Evolutionary conservation across 129 eudicot species (phyloP), one percentile per base, ranked within the genome.

Genomic region (Flaveria linearis): DNA sequence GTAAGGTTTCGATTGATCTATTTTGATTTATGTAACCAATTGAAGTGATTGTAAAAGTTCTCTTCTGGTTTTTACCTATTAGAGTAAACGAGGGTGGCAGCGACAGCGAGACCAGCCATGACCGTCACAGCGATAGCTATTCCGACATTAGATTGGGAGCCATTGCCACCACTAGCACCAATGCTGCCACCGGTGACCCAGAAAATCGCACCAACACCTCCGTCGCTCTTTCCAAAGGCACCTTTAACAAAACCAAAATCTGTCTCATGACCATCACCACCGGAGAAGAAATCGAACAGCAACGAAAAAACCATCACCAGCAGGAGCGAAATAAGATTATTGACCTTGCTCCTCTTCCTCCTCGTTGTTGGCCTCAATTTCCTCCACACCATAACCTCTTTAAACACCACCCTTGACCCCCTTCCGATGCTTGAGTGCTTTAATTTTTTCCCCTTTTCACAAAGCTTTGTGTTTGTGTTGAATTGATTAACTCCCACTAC

Each of bases 41-140:
- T 36, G 41, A 5, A 36, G 41, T 7, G 41, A 36, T 36, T 4
- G 41, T 36, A 30, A 30, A 30, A 0, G 41, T 5, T 36, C 41
- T 36, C 41, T 36, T 36, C 41, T 61, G 9, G 60, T 73, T 85
- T 86, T 86, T 82, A 84, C 87, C 87, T 84, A 80, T 83, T 84
- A 13, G 91, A 84, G 82, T 83, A 86, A 69, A 84, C 82, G 47
- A 89, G 53, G 39, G 90, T 84, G 61, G 91, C 88, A 80, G 85
- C 91, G 75, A 86, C 70, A 51, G 89, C 88, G 66, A 88, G 53
- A 23, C 90, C 90, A 56, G 90, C 90, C 88, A 88, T 82, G 82
- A 88, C 90, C 82, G 88, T 88, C 62, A 88, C 82, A 30, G 88
- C 90, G 71, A 86, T 67, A 63, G 90, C 90, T 82, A 83, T 76